Base-by-base conservation (phyloP, 352 stramenopile species). In the Globisporangium splendens region DNA sequence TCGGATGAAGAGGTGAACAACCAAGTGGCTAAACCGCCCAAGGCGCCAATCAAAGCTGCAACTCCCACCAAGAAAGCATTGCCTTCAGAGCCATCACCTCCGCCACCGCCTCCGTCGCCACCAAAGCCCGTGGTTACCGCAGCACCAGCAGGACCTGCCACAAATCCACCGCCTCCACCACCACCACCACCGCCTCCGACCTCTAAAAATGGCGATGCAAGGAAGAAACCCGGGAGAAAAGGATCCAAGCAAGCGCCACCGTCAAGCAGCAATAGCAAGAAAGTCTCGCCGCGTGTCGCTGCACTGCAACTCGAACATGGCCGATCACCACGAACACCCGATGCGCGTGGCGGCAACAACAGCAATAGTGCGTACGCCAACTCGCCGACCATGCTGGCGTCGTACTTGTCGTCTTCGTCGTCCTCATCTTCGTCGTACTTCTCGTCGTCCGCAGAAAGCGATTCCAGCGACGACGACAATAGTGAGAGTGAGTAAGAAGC, bases 351-450 rank as follows among this genome's bases (percentile, higher is more conserved):
- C 55, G 35, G 33, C 6, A 38, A 31, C 43, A 10, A 15, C 8
- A 43, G 35, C 11, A 46, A 28, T 44, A 61, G 64, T 14, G 46
- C 51, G 24, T 77, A 70, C 54, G 59, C 61, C 8, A 66, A 79
- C 41, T 74, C 73, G 8, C 66, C 67, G 15, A 65, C 73, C 18
- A 48, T 86, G 56, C 52, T 88, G 49, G 79, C 84, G 55, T 75
- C 78, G 53, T 88, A 88, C 54, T 65, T 83, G 18, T 93, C 83
- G 41, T 63, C 28, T 35, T 35, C 75, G 28, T 71, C 69, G n/a
- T 83, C 79, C 38, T 92, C 79, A 21, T 93, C 85, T 14, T 95
- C 86, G 49, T 95, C 86, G 42, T 84, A 87, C 59, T 90, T 86
- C 62, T 95, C 79, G 4, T 83, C 73, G n/a, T 90, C 81, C 0